phyloP scores from a whole-genome alignment of 208 protist genomes.

The Strigomonas culicis region DNA sequence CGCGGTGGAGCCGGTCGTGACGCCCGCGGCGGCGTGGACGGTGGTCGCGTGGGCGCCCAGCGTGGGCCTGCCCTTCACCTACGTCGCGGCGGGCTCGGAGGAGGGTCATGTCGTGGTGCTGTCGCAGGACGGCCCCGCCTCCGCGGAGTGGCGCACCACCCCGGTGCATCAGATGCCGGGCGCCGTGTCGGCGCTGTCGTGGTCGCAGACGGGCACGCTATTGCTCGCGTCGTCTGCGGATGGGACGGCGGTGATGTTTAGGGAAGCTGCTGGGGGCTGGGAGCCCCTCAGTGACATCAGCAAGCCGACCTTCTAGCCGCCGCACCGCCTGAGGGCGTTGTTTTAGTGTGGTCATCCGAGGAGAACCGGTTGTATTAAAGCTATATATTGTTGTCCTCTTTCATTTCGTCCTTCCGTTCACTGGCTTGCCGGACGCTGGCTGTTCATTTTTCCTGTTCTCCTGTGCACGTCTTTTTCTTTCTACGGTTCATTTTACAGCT shows the following conservation, averaged over 20 bases:
- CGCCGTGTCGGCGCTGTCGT: constrained; percentile 74
- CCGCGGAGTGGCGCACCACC: constrained; percentile 40
- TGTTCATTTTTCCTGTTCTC: neutral
- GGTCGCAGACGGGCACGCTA: constrained; percentile 79
- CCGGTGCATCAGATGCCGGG: constrained; percentile 22
- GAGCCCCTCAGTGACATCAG: constrained; percentile 42
- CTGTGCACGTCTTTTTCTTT: constrained; percentile 1
- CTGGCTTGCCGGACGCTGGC: neutral
- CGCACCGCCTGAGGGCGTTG: constrained; percentile 1
- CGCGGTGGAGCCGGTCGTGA: constrained; percentile 9
- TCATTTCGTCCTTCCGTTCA: neutral
- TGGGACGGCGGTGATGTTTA: constrained; percentile 71
- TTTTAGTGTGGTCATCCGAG: neutral
- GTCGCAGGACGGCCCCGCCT: constrained; percentile 59
- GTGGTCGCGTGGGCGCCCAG: constrained; percentile 81
- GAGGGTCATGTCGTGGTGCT: constrained; percentile 77
- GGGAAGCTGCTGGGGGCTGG: constrained; percentile 63
- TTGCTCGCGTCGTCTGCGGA: constrained; percentile 76
- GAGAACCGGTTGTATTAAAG: neutral
- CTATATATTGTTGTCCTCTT: neutral
- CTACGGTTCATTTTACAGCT: neutral
- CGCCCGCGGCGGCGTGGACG: constrained; percentile 40
- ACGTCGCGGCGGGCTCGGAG: constrained; percentile 74
- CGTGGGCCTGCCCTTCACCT: constrained; percentile 73
- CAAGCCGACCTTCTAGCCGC: neutral